A percentile compares a stretch with the other conserved stretches of the same genome.
phyloP scores from a whole-genome alignment of 2,329 filamentous ascomycete species.

The Pseudogymnoascus sp. region DNA sequence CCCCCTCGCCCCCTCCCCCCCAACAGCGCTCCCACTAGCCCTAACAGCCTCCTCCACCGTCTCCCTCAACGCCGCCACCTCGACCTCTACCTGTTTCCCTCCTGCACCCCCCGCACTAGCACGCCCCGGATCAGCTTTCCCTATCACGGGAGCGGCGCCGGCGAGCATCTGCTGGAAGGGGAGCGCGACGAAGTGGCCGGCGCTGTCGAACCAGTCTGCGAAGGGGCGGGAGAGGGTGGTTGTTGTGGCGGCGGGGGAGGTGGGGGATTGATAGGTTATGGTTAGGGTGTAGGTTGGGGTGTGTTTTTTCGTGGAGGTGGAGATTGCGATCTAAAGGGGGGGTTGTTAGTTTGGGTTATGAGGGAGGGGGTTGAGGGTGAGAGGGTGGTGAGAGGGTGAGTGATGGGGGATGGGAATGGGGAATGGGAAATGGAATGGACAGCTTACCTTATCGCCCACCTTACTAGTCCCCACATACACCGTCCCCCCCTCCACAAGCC shows the following conservation, averaged over 20 bases:
- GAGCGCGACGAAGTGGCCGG: constrained; percentile 61
- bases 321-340: constrained; percentile 56
- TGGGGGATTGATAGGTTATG: constrained; percentile 40
- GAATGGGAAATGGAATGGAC: background rate
- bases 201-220: constrained; percentile 65
- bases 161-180: constrained; percentile 76
- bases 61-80: constrained; percentile 25
- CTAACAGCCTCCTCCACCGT: constrained; percentile 15
- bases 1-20: constrained; percentile 19
- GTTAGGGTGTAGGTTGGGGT: constrained; percentile 71
- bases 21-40: constrained; percentile 11
- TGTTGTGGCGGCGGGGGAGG: constrained; percentile 29
- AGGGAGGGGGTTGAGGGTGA: background rate
- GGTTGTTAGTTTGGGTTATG: background rate
- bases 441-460: constrained; percentile 55
- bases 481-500: constrained; percentile 68
- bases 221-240: constrained; percentile 56
- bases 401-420: background rate
- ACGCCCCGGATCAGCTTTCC: constrained; percentile 54
- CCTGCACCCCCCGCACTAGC: constrained; percentile 29
- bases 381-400: background rate
- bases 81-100: constrained; percentile 18
- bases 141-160: constrained; percentile 56
- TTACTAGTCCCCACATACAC: constrained; percentile 66
- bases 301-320: constrained; percentile 67